phyloP scores from a whole-genome alignment of 768 basidiomycete genomes.

The Tylopilus intermedius region DNA sequence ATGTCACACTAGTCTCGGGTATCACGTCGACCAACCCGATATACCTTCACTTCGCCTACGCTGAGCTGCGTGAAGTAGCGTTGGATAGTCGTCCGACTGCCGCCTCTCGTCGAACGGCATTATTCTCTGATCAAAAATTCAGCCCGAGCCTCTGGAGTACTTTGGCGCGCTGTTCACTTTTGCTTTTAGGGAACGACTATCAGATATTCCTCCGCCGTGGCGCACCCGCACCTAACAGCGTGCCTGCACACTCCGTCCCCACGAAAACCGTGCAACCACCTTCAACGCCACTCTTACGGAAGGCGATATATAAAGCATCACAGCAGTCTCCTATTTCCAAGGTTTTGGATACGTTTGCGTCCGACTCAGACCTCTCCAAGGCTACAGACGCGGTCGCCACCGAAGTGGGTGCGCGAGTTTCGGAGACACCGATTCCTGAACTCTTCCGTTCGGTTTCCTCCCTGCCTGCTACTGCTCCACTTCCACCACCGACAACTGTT shows the following conservation, averaged over 20 bases:
- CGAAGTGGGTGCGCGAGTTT: conserved; percentile 20
- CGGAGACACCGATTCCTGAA: conserved; percentile 39
- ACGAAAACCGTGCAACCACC: conserved; percentile 28
- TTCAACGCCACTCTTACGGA: conserved; percentile 35
- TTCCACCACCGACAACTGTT: conserved; percentile 1
- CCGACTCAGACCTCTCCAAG: conserved; percentile 53
- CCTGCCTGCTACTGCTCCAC: conserved; percentile 11
- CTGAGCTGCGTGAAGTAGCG: too few species aligned
- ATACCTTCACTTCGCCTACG: too few species aligned
- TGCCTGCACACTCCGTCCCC: conserved; percentile 23
- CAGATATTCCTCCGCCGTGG: too few species aligned
- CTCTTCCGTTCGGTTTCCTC: conserved; percentile 42
- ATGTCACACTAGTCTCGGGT: too few species aligned
- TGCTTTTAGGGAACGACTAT: too few species aligned
- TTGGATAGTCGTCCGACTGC: too few species aligned
- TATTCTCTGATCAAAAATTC: too few species aligned
- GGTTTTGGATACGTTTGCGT: conserved; percentile 53
- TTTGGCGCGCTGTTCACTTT: too few species aligned
- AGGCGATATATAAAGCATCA: conserved; percentile 37
- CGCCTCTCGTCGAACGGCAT: too few species aligned
- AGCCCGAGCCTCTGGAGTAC: too few species aligned
- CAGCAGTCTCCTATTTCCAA: conserved; percentile 47
- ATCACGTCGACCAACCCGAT: too few species aligned
- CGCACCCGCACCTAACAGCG: conserved; percentile 7
- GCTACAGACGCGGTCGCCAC: conserved; percentile 46